Evolutionary conservation across 2,329 filamentous ascomycete species (phyloP).

Genomic region (Microdochium trichocladiopsis): DNA sequence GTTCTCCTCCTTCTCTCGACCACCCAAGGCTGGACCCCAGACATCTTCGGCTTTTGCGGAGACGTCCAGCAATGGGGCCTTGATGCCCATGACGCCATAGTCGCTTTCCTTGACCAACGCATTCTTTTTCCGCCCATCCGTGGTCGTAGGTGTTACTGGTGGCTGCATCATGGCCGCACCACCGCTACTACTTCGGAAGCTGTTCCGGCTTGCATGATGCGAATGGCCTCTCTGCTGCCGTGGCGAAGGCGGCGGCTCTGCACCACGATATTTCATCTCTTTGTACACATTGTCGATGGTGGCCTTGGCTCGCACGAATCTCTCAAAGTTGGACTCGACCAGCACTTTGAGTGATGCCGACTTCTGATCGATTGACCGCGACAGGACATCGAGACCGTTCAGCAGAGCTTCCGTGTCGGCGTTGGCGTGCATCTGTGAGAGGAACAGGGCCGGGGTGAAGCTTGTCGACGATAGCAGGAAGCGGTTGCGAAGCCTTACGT

Average conservation of each 20-base stretch:
- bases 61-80: slow-evolving; percentile 78
- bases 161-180: slow-evolving; percentile 29
- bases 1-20: slow-evolving; percentile 83
- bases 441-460: slow-evolving; percentile 86
- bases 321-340: slow-evolving; percentile 96
- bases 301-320: slow-evolving; percentile 93
- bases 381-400: slow-evolving; percentile 76
- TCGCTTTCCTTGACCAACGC: slow-evolving; percentile 88
- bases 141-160: slow-evolving; percentile 25
- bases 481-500: slow-evolving; percentile 73
- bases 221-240: slow-evolving; percentile 46
- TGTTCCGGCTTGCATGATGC: slow-evolving; percentile 60
- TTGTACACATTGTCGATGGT: slow-evolving; percentile 98
- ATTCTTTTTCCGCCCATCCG: slow-evolving; percentile 71
- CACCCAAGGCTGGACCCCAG: slow-evolving; percentile 90
- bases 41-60: slow-evolving; percentile 94
- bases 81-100: slow-evolving; percentile 83
- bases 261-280: slow-evolving; percentile 79
- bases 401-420: slow-evolving; percentile 79
- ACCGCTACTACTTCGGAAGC: slow-evolving; percentile 47
- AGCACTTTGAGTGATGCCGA: slow-evolving; percentile 93
- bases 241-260: slow-evolving; percentile 38
- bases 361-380: slow-evolving; percentile 92
- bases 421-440: slow-evolving; percentile 83
- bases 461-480: slow-evolving; percentile 94